Evolutionary conservation across 2,329 filamentous ascomycete genomes (phyloP).

Genomic region (Colletotrichum musae): DNA sequence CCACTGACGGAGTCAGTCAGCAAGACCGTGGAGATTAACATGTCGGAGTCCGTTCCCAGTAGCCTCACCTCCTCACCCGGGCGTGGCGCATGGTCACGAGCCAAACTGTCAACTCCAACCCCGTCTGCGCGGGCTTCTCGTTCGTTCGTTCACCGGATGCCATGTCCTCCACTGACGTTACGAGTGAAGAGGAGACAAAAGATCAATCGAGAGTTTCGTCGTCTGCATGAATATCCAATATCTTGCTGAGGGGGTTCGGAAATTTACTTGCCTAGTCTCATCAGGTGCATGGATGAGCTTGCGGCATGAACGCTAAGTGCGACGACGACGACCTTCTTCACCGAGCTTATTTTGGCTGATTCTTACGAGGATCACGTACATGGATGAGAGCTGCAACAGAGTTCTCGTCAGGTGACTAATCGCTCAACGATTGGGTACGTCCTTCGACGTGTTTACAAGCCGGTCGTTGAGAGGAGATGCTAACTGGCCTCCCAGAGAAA

Average conservation of each 20-base stretch:
- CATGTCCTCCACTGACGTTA: neutral
- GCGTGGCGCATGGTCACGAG: neutral
- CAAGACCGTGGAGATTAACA: conserved; percentile 26
- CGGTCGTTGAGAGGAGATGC: conserved; percentile 1
- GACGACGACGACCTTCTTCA: conserved; percentile 24
- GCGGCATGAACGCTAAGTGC: conserved; percentile 20
- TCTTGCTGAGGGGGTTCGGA: conserved; percentile 12
- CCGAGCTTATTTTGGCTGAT: conserved; percentile 24
- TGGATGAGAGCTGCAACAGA: conserved; percentile 35
- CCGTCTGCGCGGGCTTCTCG: neutral
- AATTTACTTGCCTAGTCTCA: conserved; percentile 21
- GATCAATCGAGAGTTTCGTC: conserved; percentile 24
- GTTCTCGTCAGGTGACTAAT: conserved; percentile 11
- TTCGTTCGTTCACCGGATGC: conserved; percentile 3
- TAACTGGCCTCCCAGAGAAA: too few species aligned
- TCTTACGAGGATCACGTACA: neutral
- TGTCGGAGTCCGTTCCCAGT: neutral
- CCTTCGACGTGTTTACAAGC: neutral
- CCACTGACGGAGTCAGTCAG: conserved; percentile 12
- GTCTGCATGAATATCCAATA: conserved; percentile 34
- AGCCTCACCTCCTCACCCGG: conserved; percentile 8
- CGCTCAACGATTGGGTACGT: conserved; percentile 14
- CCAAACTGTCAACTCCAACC: conserved; percentile 19
- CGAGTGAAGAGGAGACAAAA: neutral
- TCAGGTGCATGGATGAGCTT: conserved; percentile 35